Conservation (phyloP, 345 rosid genomes). For the Hibiscus tridactylites region DNA sequence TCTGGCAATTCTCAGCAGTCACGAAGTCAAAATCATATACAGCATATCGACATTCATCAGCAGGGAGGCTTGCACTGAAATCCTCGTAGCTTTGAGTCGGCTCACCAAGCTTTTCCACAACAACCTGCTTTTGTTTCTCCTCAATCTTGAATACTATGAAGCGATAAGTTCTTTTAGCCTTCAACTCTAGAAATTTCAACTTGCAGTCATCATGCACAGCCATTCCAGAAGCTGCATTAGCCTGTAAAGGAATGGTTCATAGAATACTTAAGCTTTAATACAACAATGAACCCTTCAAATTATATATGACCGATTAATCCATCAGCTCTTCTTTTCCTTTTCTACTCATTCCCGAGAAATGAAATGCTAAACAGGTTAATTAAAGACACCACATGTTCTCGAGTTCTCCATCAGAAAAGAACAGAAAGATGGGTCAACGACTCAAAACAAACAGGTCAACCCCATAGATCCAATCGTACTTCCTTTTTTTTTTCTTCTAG, state of each 20-base stretch:
- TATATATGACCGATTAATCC: too few species aligned
- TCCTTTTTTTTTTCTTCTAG: too few species aligned
- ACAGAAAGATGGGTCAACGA: not conserved
- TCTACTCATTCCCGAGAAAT: too few species aligned
- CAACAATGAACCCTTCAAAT: too few species aligned
- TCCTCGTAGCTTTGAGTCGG: conserved; percentile 47
- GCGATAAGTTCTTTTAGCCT: conserved; percentile 9
- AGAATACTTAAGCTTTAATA: not conserved
- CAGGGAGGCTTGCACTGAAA: conserved; percentile 46
- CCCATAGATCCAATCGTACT: not conserved
- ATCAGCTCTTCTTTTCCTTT: too few species aligned
- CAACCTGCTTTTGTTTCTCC: conserved; percentile 48
- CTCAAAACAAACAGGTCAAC: not conserved
- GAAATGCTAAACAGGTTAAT: not conserved
- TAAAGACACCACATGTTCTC: not conserved
- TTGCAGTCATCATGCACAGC: conserved; percentile 10
- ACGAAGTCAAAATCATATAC: conserved; percentile 55
- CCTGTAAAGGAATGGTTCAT: not conserved
- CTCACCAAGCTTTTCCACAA: conserved; percentile 53
- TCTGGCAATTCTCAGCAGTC: conserved; percentile 53
- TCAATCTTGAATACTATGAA: conserved; percentile 42
- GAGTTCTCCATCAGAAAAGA: not conserved
- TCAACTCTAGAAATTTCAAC: conserved; percentile 5
- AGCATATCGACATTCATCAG: conserved; percentile 60
- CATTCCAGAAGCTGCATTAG: conserved; percentile 8